phyloP scores from a whole-genome alignment of 176 grass and related monocot species.

The Rhynchospora breviuscula region DNA sequence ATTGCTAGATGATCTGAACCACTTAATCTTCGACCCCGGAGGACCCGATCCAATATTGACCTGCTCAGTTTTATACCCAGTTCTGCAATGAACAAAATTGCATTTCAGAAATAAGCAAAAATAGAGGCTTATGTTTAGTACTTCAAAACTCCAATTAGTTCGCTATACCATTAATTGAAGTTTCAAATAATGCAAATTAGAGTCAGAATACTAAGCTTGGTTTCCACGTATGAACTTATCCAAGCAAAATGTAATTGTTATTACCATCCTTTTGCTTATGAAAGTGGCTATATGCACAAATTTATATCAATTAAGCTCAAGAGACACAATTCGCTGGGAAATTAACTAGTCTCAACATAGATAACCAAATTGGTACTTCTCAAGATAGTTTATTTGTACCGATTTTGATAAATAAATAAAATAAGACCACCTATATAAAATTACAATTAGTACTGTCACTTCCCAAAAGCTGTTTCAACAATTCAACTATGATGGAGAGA shows the following conservation, averaged over 20 bases:
- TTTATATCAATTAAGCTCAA: neutral
- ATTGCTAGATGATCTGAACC: constrained; percentile 53
- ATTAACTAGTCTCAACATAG: neutral
- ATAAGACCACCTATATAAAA: no score
- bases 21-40: constrained; percentile 42
- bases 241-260: neutral
- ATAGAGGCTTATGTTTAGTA: neutral
- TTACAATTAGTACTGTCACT: no score
- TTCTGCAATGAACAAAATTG: constrained; percentile 26
- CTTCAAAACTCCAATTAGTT: neutral
- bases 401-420: no score
- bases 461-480: no score
- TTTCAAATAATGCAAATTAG: neutral
- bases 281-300: neutral
- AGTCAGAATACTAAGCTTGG: neutral
- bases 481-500: no score
- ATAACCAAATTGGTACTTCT: neutral
- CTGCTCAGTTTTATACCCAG: constrained; percentile 35
- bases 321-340: neutral
- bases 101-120: neutral
- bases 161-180: neutral
- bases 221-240: neutral
- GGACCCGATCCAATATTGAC: constrained; percentile 47
- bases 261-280: neutral
- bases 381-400: neutral